phyloP scores from a whole-genome alignment of 129 eudicot species.

The Centaurea solstitialis region DNA sequence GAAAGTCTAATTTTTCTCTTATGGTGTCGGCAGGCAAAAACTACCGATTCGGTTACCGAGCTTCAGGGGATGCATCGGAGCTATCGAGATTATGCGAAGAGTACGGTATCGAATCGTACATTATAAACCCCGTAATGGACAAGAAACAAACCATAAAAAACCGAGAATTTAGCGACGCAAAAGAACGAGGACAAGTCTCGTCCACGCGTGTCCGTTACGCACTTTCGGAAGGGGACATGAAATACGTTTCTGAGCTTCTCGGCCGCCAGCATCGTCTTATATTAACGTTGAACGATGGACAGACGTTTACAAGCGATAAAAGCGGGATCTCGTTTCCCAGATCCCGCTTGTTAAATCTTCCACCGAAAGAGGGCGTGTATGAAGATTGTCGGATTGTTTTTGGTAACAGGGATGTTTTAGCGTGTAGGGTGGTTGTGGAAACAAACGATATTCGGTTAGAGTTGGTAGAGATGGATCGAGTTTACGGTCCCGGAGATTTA shows the following conservation, averaged over 20 bases:
- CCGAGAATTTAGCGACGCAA: conserved; percentile 34
- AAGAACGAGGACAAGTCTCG: conserved; percentile 95
- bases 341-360: conserved; percentile 76
- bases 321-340: conserved; percentile 51
- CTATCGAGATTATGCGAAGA: conserved; percentile 71
- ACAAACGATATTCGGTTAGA: conserved; percentile 60
- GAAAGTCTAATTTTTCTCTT: neutral
- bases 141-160: conserved; percentile 44
- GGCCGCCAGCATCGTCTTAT: conserved; percentile 90
- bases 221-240: conserved; percentile 82
- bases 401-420: conserved; percentile 43
- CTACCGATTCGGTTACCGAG: conserved; percentile 91
- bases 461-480: conserved; percentile 45
- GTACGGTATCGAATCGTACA: conserved; percentile 67
- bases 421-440: conserved; percentile 76
- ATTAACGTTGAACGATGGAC: conserved; percentile 38
- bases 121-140: conserved; percentile 91
- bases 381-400: conserved; percentile 53
- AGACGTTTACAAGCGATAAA: conserved; percentile 26
- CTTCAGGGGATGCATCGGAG: conserved; percentile 80
- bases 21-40: conserved; percentile 62
- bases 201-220: conserved; percentile 97
- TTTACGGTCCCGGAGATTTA: conserved; percentile 32
- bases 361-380: conserved; percentile 87
- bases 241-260: conserved; percentile 80